A percentile compares a stretch with the other conserved stretches of the same genome.
Conservation (phyloP, 768 basidiomycete genomes). For the Jaapia argillacea region DNA sequence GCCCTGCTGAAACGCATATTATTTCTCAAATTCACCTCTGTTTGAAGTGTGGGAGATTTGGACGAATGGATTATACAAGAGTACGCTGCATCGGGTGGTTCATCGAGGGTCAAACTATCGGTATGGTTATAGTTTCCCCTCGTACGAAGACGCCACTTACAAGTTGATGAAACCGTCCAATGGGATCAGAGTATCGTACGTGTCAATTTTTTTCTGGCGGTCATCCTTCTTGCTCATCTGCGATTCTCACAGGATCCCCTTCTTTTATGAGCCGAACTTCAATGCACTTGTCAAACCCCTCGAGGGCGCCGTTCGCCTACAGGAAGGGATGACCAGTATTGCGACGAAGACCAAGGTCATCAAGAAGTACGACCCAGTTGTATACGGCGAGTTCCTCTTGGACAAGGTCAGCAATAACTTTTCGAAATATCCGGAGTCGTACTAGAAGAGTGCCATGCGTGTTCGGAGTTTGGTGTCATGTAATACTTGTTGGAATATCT, state of each 20-base stretch:
- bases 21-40: slow-evolving; percentile 5
- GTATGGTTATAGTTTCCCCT: slow-evolving; percentile 11
- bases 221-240: no score
- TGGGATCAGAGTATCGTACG: no score
- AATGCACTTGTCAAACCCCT: slow-evolving; percentile 60
- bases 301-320: slow-evolving; percentile 42
- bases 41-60: slow-evolving; percentile 82
- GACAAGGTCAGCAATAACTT: slow-evolving; percentile 64
- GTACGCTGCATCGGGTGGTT: slow-evolving; percentile 85
- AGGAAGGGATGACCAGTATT: slow-evolving; percentile 13
- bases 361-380: slow-evolving; percentile 28
- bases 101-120: slow-evolving; percentile 67
- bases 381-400: slow-evolving; percentile 66
- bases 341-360: background rate
- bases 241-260: slow-evolving; percentile 52
- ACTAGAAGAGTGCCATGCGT: background rate
- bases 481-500: no score
- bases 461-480: no score
- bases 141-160: no score
- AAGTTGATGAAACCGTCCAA: no score
- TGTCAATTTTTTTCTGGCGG: no score
- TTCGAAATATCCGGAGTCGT: slow-evolving; percentile 22
- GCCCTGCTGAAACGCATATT: no score
- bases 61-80: slow-evolving; percentile 80
- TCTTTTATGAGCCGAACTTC: slow-evolving; percentile 92